Base-by-base conservation (phyloP, 139 green algal genomes). In the Deuterostichococcus epilithicus region DNA sequence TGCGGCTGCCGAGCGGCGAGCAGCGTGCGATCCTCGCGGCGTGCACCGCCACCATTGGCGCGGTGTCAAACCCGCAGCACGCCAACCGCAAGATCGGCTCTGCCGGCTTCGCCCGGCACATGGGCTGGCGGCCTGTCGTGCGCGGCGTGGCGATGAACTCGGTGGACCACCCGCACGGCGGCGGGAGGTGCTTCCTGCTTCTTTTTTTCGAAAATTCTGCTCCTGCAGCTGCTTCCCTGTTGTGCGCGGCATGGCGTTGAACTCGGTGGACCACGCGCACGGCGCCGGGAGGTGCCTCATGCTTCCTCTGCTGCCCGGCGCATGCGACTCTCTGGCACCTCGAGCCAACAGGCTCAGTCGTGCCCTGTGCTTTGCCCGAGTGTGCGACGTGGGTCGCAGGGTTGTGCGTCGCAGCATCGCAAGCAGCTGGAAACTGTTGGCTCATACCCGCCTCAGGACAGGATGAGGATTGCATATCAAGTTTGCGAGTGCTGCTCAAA, bases 121-220 rank as follows among this genome's bases (percentile, higher is more conserved):
- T 78, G 10, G 90, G 90, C 30, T 26, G 52, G 58, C 76, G 93
- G 91, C 22, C 85, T 83, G n/a, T 83, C 71, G 88, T 94, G 74
- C 83, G 94, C 5, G 95, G 94, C 75, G 86, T 97, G 52, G 94
- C 94, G 38, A 99, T 98, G 94, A 99, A 99, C 79, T 86, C 91
- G 5, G 86, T 98, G 37, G 95, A 99, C 75, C 95, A 99, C 81
- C 95, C 95, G 8, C 90, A 95, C 73, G 94, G 52, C 69, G 84
- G 44, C 79, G 88, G 74, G 83, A 63, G 52, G 52, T 63, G 3
- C 8, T 52, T 52, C 13, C 42, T 13, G 10, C 42, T 52, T 52
- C 42, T 13, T 52, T 63, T 63, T 28, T 63, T 25, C 10, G 10
- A 63, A 25, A 3, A 28, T 5, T n/a, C 18, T 63, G 52, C 42